Evolutionary conservation across 2,329 filamentous ascomycete genomes (phyloP), one percentile per base, ranked within the genome.

Genomic region (Colletotrichum cereale): DNA sequence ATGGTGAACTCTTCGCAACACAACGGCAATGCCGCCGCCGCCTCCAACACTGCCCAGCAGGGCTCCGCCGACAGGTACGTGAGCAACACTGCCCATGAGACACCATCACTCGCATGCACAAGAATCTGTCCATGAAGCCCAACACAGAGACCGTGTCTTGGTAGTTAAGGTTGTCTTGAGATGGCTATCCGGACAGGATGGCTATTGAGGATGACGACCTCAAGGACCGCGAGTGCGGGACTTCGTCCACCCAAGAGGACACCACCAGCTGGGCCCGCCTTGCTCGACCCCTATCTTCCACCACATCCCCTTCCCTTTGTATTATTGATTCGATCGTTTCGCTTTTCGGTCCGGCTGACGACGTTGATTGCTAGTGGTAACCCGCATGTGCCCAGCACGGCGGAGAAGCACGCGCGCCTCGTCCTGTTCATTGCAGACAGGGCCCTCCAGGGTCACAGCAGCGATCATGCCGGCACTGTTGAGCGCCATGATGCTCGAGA

Each of bases 61-160:
- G 58, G 58, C 21, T 62, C 58, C 14, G 42, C 29, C 42, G 7
- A n/a, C 58, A 48, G 24, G 58, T 62, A 48, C 26, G 58, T 62
- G 42, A 31, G 11, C 10, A n/a, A 10, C 26, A 48, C 14, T 12
- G n/a, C 34, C 52, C 31, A 55, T 36, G 52, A 4, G 31, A 1
- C 40, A 38, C 24, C 26, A 24, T 61, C 6, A 24, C 21, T 11
- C 18, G 2, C 16, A 26, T 21, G 5, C 2, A 5, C 52, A 36
- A 8, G 21, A 36, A 2, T 34, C 52, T 21, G 21, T 8, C 21
- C 21, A 36, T 14, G 12, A 5, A 36, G 2, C n/a, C 31, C 11
- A 4, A 18, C 21, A 0, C 18, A 7, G 12, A 24, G 21, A 16
- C 21, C 12, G 21, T 3, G 31, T 36, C 26, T 36, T n/a, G 31